phyloP scores from a whole-genome alignment of 805 yeast genomes.

The Ogataea degrootiae region DNA sequence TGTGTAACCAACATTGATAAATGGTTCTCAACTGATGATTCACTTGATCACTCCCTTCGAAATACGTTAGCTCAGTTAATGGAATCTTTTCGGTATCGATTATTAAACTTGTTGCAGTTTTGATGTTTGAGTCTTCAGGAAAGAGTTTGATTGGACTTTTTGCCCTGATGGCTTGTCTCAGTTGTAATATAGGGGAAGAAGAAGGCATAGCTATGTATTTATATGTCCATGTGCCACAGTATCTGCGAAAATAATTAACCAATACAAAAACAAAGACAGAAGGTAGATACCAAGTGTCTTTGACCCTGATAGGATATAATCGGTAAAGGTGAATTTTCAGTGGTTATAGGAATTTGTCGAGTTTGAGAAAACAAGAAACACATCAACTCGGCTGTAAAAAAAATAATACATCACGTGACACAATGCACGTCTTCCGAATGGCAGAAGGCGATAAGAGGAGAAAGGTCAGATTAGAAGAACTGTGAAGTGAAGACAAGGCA shows the following conservation, averaged over 20 bases:
- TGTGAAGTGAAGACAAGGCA: too few relatives aligned
- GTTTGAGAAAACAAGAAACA: too few relatives aligned
- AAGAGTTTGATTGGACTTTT: constrained; percentile 8
- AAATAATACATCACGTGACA: too few relatives aligned
- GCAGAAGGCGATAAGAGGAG: too few relatives aligned
- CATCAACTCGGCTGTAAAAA: too few relatives aligned
- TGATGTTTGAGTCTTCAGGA: constrained; percentile 16
- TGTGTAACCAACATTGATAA: constrained; percentile 73
- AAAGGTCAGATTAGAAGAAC: too few relatives aligned
- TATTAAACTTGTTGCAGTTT: constrained; percentile 14
- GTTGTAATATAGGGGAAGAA: constrained; percentile 7
- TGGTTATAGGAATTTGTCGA: too few relatives aligned
- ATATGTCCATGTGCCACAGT: not conserved
- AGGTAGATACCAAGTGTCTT: too few relatives aligned
- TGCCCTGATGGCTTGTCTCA: constrained; percentile 15
- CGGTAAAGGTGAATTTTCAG: not conserved
- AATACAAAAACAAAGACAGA: too few relatives aligned
- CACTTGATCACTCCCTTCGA: constrained; percentile 41
- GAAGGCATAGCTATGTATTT: not conserved
- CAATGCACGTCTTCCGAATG: too few relatives aligned
- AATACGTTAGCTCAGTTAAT: constrained; percentile 41
- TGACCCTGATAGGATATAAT: not conserved
- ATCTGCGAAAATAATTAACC: too few relatives aligned
- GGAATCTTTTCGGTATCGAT: constrained; percentile 14
- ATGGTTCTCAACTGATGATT: constrained; percentile 52